A percentile compares a stretch with the other conserved stretches of the same genome.
Evolutionary conservation across 257 asterid genomes (phyloP).

Genomic region (Cordia subcordata): DNA sequence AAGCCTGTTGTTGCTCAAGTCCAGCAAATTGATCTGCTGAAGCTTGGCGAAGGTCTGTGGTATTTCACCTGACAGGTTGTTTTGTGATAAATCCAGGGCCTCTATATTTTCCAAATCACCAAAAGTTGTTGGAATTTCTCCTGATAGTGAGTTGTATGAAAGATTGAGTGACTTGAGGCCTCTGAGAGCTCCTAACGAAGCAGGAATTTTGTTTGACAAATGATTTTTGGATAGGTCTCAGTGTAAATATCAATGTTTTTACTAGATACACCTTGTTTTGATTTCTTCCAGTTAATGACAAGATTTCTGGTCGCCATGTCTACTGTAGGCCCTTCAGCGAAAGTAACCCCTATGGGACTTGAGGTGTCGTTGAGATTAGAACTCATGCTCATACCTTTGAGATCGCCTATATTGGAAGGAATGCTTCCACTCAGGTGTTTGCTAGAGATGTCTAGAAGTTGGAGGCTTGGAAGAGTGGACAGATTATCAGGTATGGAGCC

Average conservation of each 20-base stretch:
- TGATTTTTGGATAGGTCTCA: constrained; percentile 22
- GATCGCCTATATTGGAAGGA: constrained; percentile 16
- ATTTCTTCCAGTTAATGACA: constrained; percentile 27
- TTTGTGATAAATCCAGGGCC: constrained; percentile 26
- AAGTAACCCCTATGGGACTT: constrained; percentile 1
- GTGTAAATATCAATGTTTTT: constrained; percentile 19
- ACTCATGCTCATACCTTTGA: constrained; percentile 29
- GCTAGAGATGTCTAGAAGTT: constrained; percentile 22
- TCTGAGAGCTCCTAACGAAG: constrained; percentile 26
- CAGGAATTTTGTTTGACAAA: constrained; percentile 27
- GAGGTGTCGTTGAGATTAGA: constrained; percentile 11
- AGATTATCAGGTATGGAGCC: constrained; percentile 22
- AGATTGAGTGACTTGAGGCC: constrained; percentile 32
- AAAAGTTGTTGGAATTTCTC: constrained; percentile 21
- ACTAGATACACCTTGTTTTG: constrained; percentile 21
- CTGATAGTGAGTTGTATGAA: constrained; percentile 16
- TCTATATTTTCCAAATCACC: constrained; percentile 17
- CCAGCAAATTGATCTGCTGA: constrained; percentile 24
- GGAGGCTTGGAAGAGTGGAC: constrained; percentile 21
- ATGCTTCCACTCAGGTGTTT: constrained; percentile 24
- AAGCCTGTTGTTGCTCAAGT: constrained; percentile 27
- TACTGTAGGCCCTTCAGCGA: too few species aligned
- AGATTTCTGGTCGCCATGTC: constrained; percentile 11
- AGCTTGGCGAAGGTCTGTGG: constrained; percentile 18
- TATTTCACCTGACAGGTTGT: constrained; percentile 22